phyloP scores from a whole-genome alignment of 2,329 filamentous ascomycete genomes.

The Alternaria rosae region DNA sequence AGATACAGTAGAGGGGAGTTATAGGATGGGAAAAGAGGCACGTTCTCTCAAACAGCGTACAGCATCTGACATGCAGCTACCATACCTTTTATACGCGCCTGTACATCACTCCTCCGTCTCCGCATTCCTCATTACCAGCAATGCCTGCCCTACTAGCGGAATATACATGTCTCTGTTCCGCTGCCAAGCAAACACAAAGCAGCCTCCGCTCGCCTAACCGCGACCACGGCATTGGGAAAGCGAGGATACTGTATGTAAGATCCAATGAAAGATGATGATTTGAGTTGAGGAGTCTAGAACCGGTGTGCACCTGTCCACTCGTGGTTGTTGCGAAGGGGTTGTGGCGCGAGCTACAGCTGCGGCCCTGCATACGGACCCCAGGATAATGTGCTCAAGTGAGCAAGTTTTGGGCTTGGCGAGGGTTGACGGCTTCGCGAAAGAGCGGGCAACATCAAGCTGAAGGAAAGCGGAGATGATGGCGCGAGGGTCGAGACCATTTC shows the following conservation, averaged over 20 bases:
- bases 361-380: conserved; percentile 23
- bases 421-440: not conserved
- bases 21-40: not conserved
- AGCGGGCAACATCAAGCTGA: not conserved
- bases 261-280: not conserved
- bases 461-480: not conserved
- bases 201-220: conserved; percentile 3
- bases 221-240: conserved; percentile 6
- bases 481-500: not conserved
- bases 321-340: not conserved
- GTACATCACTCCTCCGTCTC: not conserved
- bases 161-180: not conserved
- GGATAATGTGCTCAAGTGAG: conserved; percentile 38
- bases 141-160: not conserved
- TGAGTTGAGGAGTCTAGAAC: not conserved
- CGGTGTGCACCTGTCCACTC: not conserved
- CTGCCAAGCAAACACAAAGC: conserved; percentile 9
- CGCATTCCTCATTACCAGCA: not conserved
- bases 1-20: not conserved
- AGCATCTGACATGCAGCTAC: conserved; percentile 2
- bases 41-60: not conserved
- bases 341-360: conserved; percentile 39
- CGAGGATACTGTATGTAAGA: not conserved
- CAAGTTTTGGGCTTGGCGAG: conserved; percentile 33
- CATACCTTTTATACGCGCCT: conserved; percentile 15